Evolutionary conservation across 1,139 yeast species (phyloP), one percentile per base, ranked within the genome.

Genomic region (Suhomyces coccinellae): DNA sequence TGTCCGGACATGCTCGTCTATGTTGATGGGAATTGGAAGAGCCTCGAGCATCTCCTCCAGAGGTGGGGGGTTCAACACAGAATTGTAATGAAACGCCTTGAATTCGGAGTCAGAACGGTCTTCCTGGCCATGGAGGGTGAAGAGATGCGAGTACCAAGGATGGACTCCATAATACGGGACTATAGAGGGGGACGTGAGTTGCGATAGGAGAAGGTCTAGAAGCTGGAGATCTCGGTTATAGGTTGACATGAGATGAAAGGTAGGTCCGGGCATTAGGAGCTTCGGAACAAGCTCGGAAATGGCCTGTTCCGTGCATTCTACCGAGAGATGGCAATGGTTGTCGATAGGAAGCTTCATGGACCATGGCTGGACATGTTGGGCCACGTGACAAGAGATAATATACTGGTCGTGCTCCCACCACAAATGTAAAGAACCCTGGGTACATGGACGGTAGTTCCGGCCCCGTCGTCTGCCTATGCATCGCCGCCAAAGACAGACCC

Each of bases 151-250:
- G 24, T 46, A 46, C 49, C 49, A 46, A 0, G 98, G 98, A 62
- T 93, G 98, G 4, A 88, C 71, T 0, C 98, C 99, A 60, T 83
- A 84, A 43, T 84, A 81, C 0, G 93, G 85, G 1, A 75, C 63
- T 1, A 85, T 64, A 26, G 55, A 38, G 3, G 51, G 52, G 5
- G 61, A 61, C 1, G 52, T 51, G 3, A 63, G 46, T 10, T 56
- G 53, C 2, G 57, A 62, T 8, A 71, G 63, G 28, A 77, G 48
- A 7, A 47, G 39, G 41, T 66, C 65, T 16, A 79, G 61, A 44
- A 67, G 54, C 8, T 63, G 60, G 41, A 75, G 53, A 57, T 84
- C 89, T 20, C 66, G 58, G 47, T 72, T 77, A 55, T 80, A 80
- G 1, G 86, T 81, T 22, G 85, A 71, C 90, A 85, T 84, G 43